Conservation (phyloP, 2,329 filamentous ascomycete genomes). For the Didymella keratinophila region DNA sequence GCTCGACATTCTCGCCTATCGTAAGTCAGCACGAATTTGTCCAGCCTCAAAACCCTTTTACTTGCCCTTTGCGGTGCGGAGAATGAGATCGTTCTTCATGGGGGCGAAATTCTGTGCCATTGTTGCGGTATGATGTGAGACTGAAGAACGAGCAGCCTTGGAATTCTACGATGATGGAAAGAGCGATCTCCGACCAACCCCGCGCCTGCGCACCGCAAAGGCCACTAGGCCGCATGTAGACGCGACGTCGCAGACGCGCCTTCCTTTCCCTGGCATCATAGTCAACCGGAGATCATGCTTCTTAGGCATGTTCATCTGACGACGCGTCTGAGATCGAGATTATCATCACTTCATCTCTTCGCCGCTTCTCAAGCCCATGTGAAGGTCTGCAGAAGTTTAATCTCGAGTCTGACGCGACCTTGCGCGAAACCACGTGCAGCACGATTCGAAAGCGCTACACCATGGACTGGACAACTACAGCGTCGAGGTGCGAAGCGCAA, state of each 20-base stretch:
- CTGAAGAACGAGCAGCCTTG: constrained; percentile 19
- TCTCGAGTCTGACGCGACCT: constrained; percentile 35
- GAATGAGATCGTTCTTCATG: constrained; percentile 89
- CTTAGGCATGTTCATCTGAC: constrained; percentile 16
- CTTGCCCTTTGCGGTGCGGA: constrained; percentile 87
- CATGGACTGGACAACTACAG: constrained; percentile 31
- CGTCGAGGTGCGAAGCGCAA: constrained; percentile 53
- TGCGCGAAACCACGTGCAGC: constrained; percentile 41
- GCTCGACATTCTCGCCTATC: constrained; percentile 85
- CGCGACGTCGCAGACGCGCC: constrained; percentile 22
- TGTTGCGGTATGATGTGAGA: constrained; percentile 36
- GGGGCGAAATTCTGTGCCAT: constrained; percentile 78
- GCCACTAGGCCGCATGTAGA: constrained; percentile 29
- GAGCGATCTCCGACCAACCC: constrained; percentile 25
- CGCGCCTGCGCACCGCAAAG: constrained; percentile 30
- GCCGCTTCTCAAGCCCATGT: not conserved
- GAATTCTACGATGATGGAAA: constrained; percentile 24
- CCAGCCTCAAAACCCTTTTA: too few relatives aligned
- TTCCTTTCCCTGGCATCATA: not conserved
- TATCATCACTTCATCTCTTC: not conserved
- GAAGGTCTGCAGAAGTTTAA: constrained; percentile 4
- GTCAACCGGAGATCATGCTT: constrained; percentile 31
- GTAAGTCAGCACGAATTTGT: constrained; percentile 27
- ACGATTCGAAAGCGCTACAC: constrained; percentile 10
- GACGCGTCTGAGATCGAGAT: constrained; percentile 11